phyloP scores from a whole-genome alignment of 805 yeast species.

The Candida easanensis region DNA sequence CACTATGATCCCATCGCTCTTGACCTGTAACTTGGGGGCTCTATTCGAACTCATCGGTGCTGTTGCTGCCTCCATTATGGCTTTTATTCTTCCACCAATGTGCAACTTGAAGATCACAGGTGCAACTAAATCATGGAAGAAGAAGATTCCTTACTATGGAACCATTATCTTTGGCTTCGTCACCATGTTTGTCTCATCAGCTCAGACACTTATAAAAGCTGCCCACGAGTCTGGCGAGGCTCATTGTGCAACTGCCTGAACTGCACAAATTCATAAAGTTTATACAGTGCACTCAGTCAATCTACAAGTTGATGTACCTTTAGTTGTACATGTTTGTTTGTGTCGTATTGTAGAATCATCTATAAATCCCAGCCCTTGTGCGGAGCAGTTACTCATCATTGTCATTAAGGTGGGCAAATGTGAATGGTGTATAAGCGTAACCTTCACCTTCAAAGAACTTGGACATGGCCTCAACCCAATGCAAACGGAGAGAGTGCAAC shows the following conservation, averaged over 20 bases:
- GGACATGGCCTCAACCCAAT: conserved; percentile 99
- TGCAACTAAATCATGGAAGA: conserved; percentile 35
- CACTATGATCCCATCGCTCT: conserved; percentile 73
- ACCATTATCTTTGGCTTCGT: conserved; percentile 70
- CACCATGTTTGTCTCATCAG: conserved; percentile 79
- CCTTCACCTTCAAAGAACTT: conserved; percentile 98
- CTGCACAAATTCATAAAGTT: no score
- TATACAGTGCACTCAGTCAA: no score
- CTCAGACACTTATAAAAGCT: conserved; percentile 57
- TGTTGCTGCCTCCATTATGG: conserved; percentile 88
- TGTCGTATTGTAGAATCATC: no score
- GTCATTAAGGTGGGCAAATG: conserved; percentile 41
- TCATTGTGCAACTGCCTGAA: no score
- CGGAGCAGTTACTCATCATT: neutral
- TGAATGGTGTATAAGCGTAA: conserved; percentile 79
- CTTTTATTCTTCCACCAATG: conserved; percentile 86
- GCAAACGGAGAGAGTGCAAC: conserved; percentile 95
- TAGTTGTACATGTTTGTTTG: no score
- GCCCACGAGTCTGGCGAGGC: conserved; percentile 14
- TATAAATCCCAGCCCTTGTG: no score
- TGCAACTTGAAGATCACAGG: conserved; percentile 69
- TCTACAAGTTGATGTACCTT: no score
- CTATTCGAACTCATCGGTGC: conserved; percentile 89
- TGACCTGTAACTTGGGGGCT: conserved; percentile 87
- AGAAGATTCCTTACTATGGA: conserved; percentile 54